A percentile compares a stretch with the other conserved stretches of the same genome.
Conservation (phyloP, 2,329 filamentous ascomycete genomes). For the Aspergillus brunneoviolaceus region DNA sequence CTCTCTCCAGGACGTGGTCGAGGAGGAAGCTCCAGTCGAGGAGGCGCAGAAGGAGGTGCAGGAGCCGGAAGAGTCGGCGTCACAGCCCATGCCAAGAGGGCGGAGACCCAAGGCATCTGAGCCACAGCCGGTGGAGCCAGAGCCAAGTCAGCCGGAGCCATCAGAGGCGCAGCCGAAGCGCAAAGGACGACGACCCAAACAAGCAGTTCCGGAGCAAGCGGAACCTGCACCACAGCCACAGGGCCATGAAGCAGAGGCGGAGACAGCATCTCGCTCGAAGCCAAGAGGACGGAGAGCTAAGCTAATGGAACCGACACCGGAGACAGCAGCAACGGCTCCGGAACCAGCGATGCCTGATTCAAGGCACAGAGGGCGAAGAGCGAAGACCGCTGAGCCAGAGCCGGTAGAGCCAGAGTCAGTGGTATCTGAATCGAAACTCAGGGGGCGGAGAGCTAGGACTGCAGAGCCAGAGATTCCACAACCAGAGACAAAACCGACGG, state of each 20-base stretch:
- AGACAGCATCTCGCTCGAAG: no score
- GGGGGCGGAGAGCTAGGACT: background rate
- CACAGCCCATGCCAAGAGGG: background rate
- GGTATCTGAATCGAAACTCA: background rate
- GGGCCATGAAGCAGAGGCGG: no score
- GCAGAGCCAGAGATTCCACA: background rate
- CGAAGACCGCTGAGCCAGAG: background rate
- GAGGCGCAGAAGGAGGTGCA: background rate
- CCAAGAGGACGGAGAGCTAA: background rate
- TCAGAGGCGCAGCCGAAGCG: background rate
- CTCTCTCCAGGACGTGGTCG: background rate
- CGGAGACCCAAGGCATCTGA: background rate
- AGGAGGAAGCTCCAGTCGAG: background rate
- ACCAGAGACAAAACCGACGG: background rate
- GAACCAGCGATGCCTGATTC: background rate
- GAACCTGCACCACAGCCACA: background rate
- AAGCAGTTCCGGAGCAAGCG: background rate
- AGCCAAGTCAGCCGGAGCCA: background rate
- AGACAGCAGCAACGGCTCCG: background rate
- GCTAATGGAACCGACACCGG: background rate
- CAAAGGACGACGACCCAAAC: background rate
- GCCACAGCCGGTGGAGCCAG: background rate
- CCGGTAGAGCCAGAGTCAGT: background rate
- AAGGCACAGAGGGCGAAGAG: background rate
- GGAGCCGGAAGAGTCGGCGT: background rate